Evolutionary conservation across 352 stramenopile genomes (phyloP), one percentile per base, ranked within the genome.

Genomic region (Phytophthora citrophthora): DNA sequence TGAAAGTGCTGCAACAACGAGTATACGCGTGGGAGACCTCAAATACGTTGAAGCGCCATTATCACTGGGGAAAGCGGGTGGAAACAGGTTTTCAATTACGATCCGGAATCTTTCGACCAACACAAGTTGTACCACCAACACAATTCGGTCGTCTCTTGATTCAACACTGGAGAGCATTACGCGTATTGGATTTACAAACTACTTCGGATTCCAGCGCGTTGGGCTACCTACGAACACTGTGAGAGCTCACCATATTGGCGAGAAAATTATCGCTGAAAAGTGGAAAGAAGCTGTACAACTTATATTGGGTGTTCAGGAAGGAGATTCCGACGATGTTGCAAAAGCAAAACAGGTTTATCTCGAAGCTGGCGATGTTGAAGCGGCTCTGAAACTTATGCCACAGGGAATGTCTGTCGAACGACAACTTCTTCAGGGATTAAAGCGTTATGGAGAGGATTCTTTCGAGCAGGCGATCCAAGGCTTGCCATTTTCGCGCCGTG

Each of bases 131-230:
- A 64, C 16, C 18, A 4, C 20, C n/a, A 39, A 47, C 0, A 58
- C 23, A 1, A 36, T 79, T 11, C 61, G 61, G 10, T 70, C 18
- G 9, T 59, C 43, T 9, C 47, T 81, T 26, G 58, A 64, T 8
- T 26, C 32, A 2, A 64, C 68, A 20, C 49, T 92, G 4, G 55
- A 70, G 7, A 61, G 57, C 3, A 58, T 90, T 8, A 48, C 70
- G 29, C n/a, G 29, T 15, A 57, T 59, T 5, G 84, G 84, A 2
- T 93, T 92, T 40, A 54, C 79, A n/a, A 93, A 95, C 54, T 95
- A 90, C 70, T 95, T 93, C 70, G 84, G 86, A 9, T 90, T 91
- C 57, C 84, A 95, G 61, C 86, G 84, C 4, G 83, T 95, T 40
- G 84, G 86, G 0, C 50, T 79, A 1, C 81, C 83, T 1, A 64